phyloP scores from a whole-genome alignment of 441 rosid species.

The Erysimum cheiri region DNA sequence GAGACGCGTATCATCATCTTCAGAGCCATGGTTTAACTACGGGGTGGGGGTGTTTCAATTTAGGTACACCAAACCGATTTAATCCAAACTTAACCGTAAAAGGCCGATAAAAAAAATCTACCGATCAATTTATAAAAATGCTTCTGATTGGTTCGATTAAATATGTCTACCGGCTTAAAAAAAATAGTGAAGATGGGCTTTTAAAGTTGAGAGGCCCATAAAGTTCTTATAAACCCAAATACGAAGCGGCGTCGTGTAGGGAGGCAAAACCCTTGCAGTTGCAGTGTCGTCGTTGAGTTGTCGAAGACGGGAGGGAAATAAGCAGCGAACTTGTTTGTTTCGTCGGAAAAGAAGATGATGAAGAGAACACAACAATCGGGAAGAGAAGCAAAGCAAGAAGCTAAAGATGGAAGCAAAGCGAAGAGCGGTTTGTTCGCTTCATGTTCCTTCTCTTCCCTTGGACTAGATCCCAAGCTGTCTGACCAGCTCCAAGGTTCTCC shows the following conservation, averaged over 20 bases:
- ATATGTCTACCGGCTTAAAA: too few relatives aligned
- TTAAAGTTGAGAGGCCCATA: neutral
- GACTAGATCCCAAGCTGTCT: conserved; percentile 70
- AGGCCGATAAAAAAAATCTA: neutral
- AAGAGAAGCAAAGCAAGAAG: conserved; percentile 38
- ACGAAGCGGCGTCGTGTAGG: neutral
- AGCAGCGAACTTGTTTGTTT: conserved; percentile 21
- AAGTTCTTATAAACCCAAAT: rapidly evolving
- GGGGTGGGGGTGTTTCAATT: neutral
- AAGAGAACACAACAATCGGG: conserved; percentile 19
- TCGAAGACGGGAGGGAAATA: conserved; percentile 21
- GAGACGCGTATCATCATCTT: neutral
- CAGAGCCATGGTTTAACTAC: neutral
- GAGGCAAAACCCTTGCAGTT: conserved; percentile 33
- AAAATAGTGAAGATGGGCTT: conserved; percentile 1
- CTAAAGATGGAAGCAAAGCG: conserved; percentile 31
- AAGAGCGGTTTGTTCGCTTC: conserved; percentile 58
- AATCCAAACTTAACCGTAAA: neutral
- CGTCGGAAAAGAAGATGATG: conserved; percentile 26
- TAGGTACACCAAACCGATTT: neutral
- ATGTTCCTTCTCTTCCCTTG: conserved; percentile 85
- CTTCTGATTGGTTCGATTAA: too few relatives aligned
- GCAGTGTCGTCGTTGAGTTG: conserved; percentile 13
- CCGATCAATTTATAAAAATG: too few relatives aligned
- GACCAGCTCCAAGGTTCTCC: conserved; percentile 72